phyloP scores from a whole-genome alignment of 2,329 filamentous ascomycete genomes.

The Neonectria neomacrospora region DNA sequence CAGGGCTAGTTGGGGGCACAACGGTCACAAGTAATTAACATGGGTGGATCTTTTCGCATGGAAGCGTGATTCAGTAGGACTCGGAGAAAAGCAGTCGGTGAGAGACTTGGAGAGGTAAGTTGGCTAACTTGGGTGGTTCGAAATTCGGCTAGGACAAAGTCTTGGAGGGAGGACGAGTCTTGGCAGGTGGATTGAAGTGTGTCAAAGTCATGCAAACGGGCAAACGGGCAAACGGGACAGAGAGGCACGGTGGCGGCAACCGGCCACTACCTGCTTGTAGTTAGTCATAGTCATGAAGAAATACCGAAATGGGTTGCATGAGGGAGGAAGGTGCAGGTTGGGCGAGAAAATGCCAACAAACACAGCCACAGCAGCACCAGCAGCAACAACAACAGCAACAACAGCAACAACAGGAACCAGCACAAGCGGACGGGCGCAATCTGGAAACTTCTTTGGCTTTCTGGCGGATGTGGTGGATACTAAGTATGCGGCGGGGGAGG shows the following conservation, averaged over 20 bases:
- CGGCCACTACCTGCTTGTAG: slow-evolving; percentile 4
- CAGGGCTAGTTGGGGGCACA: not conserved
- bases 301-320: not conserved
- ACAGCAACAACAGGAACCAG: not conserved
- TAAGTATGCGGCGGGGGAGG: slow-evolving; percentile 17
- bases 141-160: not conserved
- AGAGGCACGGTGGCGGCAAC: not conserved
- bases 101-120: not conserved
- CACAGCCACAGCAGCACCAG: no score
- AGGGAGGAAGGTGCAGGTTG: not conserved
- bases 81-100: not conserved
- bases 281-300: slow-evolving; percentile 41
- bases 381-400: no score
- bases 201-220: slow-evolving; percentile 44
- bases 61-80: not conserved
- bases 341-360: not conserved
- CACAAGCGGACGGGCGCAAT: not conserved
- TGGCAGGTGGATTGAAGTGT: slow-evolving; percentile 37
- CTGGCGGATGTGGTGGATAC: slow-evolving; percentile 23
- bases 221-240: no score
- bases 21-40: not conserved
- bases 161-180: slow-evolving; percentile 15
- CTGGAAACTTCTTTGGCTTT: slow-evolving; percentile 39
- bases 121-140: not conserved
- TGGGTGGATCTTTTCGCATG: no score